Evolutionary conservation across 2,329 filamentous ascomycete genomes (phyloP).

Genomic region (Exophiala sideris): DNA sequence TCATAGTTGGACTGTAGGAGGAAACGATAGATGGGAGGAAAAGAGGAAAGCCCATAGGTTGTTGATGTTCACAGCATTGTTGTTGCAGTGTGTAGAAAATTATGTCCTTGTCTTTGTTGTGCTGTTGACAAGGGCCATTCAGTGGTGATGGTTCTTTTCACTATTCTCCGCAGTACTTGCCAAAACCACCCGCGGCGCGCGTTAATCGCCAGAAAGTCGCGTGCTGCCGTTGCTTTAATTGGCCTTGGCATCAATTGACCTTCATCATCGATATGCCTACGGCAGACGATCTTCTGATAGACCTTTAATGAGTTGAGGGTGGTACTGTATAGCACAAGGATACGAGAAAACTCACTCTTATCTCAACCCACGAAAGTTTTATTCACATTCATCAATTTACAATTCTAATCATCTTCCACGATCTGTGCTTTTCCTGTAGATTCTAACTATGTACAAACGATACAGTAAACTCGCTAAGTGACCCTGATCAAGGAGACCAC

Average conservation of each 20-base stretch:
- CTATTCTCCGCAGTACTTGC: no score
- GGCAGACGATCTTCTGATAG: background rate
- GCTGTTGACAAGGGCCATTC: no score
- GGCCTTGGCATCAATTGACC: background rate
- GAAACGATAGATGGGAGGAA: no score
- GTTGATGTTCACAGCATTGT: no score
- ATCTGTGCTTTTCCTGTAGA: conserved; percentile 5
- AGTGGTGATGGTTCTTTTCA: no score
- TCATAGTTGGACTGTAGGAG: conserved; percentile 8
- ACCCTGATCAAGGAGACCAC: background rate
- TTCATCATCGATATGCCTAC: background rate
- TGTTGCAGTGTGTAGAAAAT: no score
- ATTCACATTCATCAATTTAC: background rate
- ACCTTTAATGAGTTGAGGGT: no score
- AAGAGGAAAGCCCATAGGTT: no score
- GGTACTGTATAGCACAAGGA: no score
- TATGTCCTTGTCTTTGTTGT: no score
- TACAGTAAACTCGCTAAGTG: conserved; percentile 12
- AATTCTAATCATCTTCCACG: background rate
- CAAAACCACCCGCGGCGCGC: background rate
- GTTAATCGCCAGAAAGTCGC: conserved; percentile 6
- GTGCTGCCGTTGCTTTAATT: conserved; percentile 1
- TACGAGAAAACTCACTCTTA: background rate
- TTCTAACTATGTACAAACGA: conserved; percentile 19
- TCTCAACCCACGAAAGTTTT: background rate